Percentiles rank a stretch among this genome's conserved stretches.
Evolutionary conservation across 2,329 filamentous ascomycete genomes (phyloP).

Genomic region (Pseudogymnoascus sp.): DNA sequence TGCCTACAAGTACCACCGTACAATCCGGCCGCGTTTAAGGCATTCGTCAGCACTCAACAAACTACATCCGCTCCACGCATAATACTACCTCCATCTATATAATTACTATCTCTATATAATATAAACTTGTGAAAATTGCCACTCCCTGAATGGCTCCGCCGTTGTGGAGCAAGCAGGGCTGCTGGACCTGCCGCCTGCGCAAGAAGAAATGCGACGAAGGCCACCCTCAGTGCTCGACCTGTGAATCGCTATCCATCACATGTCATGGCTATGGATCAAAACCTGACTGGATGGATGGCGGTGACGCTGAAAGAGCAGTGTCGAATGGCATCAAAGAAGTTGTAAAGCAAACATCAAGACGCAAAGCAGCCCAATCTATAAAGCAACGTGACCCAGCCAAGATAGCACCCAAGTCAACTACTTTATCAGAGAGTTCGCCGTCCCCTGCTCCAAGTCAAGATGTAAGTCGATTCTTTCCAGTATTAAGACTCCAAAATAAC

Average conservation of each 20-base stretch:
- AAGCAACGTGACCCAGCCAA: constrained; percentile 14
- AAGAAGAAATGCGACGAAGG: constrained; percentile 63
- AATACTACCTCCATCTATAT: neutral
- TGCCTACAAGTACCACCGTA: neutral
- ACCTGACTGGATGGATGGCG: constrained; percentile 25
- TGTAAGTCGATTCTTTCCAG: constrained; percentile 2
- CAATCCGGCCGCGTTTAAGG: neutral
- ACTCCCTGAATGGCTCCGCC: constrained; percentile 18
- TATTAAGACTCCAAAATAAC: neutral
- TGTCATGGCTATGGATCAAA: constrained; percentile 46
- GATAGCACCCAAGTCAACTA: constrained; percentile 20
- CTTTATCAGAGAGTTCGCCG: constrained; percentile 14
- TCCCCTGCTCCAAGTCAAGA: constrained; percentile 14
- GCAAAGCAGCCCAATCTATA: constrained; percentile 35
- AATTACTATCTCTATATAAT: neutral
- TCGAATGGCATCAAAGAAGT: constrained; percentile 50
- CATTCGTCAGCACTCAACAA: neutral
- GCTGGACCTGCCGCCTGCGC: constrained; percentile 59
- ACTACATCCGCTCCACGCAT: neutral
- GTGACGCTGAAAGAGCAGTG: constrained; percentile 40
- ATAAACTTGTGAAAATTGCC: neutral
- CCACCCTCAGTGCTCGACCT: constrained; percentile 53
- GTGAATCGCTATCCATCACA: constrained; percentile 52
- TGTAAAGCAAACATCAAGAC: constrained; percentile 41
- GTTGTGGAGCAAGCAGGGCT: constrained; percentile 37